These are phyloP conservation scores for Solanum verrucosum DNA, from an alignment of 257 asterid species.

Conservation along the genomic window DNA sequence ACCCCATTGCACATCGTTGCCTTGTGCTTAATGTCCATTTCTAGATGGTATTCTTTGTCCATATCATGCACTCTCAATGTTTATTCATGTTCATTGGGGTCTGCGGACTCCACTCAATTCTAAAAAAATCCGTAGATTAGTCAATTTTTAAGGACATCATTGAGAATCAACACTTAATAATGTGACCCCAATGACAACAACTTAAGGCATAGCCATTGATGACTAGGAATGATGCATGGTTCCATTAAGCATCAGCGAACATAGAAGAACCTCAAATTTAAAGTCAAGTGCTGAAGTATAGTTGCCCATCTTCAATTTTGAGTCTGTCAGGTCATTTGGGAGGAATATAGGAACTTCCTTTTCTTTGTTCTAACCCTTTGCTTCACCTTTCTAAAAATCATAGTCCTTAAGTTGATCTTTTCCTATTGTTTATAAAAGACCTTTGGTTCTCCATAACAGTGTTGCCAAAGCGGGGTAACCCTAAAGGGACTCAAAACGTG, in stretches of 20 bases:
- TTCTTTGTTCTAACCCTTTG: not conserved
- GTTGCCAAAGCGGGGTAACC: not conserved
- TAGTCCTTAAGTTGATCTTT: not conserved
- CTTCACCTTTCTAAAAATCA: not conserved
- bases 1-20: not conserved
- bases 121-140: not conserved
- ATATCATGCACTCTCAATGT: not conserved
- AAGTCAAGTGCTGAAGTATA: not conserved
- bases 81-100: not conserved
- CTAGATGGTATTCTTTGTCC: not conserved
- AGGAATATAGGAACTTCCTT: not conserved
- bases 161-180: not conserved
- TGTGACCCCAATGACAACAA: not conserved
- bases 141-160: not conserved
- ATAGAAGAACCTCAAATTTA: not conserved
- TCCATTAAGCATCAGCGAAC: not conserved
- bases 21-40: not conserved
- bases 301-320: not conserved
- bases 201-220: not conserved
- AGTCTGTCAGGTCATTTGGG: not conserved
- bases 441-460: not conserved
- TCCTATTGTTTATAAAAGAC: not conserved
- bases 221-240: not conserved
- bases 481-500: not conserved
- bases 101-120: not conserved